Percentiles rank a stretch among this genome's conserved stretches.
These are phyloP conservation scores for Pichia thaimueangensis DNA, from an alignment of 805 yeast genomes.

Conservation along the genomic window DNA sequence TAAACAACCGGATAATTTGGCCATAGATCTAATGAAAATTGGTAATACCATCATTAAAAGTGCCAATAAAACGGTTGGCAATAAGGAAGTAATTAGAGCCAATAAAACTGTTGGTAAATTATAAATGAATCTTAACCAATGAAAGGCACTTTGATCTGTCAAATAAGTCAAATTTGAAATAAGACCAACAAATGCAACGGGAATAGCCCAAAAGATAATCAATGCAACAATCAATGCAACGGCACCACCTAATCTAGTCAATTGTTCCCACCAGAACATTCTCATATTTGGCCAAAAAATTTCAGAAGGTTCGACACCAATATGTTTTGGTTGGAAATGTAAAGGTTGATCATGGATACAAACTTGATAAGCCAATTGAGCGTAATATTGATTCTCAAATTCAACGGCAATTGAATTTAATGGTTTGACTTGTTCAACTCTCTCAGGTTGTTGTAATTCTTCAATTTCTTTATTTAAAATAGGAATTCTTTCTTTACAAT, in stretches of 20 bases:
- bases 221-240: constrained; percentile 47
- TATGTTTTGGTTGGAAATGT: constrained; percentile 51
- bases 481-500: constrained; percentile 52
- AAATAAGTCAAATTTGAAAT: constrained; percentile 61
- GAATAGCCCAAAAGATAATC: constrained; percentile 65
- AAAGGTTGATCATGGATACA: constrained; percentile 60
- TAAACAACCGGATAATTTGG: constrained; percentile 50
- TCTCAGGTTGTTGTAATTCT: constrained; percentile 40
- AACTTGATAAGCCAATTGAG: constrained; percentile 66
- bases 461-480: constrained; percentile 50
- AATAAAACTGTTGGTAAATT: constrained; percentile 46
- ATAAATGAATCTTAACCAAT: constrained; percentile 53
- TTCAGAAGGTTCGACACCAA: constrained; percentile 59
- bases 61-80: constrained; percentile 63
- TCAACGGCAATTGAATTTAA: constrained; percentile 78
- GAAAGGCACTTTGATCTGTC: constrained; percentile 47
- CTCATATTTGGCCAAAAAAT: constrained; percentile 69
- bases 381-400: constrained; percentile 67
- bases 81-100: constrained; percentile 61
- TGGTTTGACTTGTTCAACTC: constrained; percentile 44
- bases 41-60: constrained; percentile 64
- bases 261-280: constrained; percentile 73
- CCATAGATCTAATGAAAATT: constrained; percentile 57
- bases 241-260: constrained; percentile 48
- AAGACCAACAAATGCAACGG: constrained; percentile 73